phyloP scores from a whole-genome alignment of 2,329 filamentous ascomycete genomes.

The Aspergillus sp. region DNA sequence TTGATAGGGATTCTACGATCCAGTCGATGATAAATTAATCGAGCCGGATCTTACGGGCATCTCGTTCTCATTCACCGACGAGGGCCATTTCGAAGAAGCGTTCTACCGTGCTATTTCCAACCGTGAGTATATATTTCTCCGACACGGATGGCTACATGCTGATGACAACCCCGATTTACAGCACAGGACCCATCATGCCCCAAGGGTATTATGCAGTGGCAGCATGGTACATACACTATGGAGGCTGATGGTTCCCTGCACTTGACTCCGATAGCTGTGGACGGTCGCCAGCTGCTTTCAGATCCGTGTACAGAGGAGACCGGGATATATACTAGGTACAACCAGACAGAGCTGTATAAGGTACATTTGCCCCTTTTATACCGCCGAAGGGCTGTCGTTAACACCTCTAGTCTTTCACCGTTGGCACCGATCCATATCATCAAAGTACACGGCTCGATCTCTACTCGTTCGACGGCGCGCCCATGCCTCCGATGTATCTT shows the following conservation, averaged over 20 bases:
- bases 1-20: slow-evolving; percentile 67
- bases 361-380: slow-evolving; percentile 40
- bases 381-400: neutral
- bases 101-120: slow-evolving; percentile 70
- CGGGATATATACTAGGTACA: slow-evolving; percentile 62
- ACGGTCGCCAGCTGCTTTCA: slow-evolving; percentile 67
- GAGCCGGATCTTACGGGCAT: slow-evolving; percentile 68
- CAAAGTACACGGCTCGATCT: slow-evolving; percentile 64
- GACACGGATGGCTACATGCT: neutral
- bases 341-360: slow-evolving; percentile 63
- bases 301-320: slow-evolving; percentile 58
- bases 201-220: slow-evolving; percentile 68
- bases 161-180: slow-evolving; percentile 28
- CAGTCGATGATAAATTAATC: slow-evolving; percentile 62
- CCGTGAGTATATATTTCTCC: slow-evolving; percentile 53
- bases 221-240: slow-evolving; percentile 65
- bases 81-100: slow-evolving; percentile 68
- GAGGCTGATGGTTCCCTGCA: slow-evolving; percentile 58
- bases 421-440: slow-evolving; percentile 60
- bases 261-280: slow-evolving; percentile 62
- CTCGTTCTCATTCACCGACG: slow-evolving; percentile 70
- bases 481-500: slow-evolving; percentile 68
- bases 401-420: slow-evolving; percentile 38
- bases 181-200: slow-evolving; percentile 62
- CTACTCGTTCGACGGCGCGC: slow-evolving; percentile 62